Evolutionary conservation across 2,329 filamentous ascomycete species (phyloP), one percentile per base, ranked within the genome.

Genomic region (Daldinia sp.): DNA sequence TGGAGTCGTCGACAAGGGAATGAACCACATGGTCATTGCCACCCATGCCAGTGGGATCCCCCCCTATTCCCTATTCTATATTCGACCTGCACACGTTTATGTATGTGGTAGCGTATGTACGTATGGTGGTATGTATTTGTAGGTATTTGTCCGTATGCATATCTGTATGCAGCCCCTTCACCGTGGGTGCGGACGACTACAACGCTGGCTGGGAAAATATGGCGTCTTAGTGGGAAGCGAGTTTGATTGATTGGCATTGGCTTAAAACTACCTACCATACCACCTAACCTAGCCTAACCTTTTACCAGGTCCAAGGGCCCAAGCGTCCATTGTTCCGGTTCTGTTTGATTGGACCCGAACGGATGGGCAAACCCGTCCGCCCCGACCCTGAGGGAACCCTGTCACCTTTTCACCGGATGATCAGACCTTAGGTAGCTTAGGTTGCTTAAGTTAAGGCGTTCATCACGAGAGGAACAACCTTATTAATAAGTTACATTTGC

Each of bases 1-100:
- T 71, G 68, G 68, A 71, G 68, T 66, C 65, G 44, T n/a, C 26
- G 60, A 58, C 68, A 63, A 56, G 63, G 65, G 63, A 56, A 66
- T 63, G 50, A 56, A 51, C 65, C 68, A 68, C 65, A 70, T 70
- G 65, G 46, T 70, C 65, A 63, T 68, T 26, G 60, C 58, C 56
- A 59, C 56, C 60, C 63, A 67, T 65, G 68, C 46, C 65, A 54
- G 39, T 56, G 56, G 68, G 15, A 61, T 41, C 41, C 62, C 65
- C 68, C 65, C 53, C 35, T 65, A 63, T 68, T 64, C 56, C 51
- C 30, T 20, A 54, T 54, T 37, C 13, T 39, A 39, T 39, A 54
- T 54, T 23, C 33, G 18, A 33, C n/a, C 33, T 37, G 51, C 51
- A 39, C 35, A 54, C 51, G 58, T 44, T 53, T 53, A 60, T 44